A percentile compares a stretch with the other conserved stretches of the same genome.
Evolutionary conservation across 441 rosid species (phyloP).

Genomic region (Populus hybrid): DNA sequence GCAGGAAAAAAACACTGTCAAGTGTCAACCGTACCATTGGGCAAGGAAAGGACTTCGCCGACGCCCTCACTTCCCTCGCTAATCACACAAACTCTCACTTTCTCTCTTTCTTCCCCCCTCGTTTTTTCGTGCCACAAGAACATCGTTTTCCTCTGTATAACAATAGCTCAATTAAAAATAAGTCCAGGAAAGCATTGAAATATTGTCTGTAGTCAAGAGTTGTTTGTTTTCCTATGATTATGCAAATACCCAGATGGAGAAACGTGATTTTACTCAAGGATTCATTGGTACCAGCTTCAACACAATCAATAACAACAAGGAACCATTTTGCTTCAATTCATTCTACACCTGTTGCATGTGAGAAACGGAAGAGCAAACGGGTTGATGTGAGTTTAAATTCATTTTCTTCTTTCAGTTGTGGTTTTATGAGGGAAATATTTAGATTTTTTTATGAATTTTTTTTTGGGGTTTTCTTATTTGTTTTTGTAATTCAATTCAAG

Average conservation of each 20-base stretch:
- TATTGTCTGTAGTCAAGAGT: not conserved
- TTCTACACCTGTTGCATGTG: slow-evolving; percentile 41
- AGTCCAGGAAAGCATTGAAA: not conserved
- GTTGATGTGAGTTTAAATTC: slow-evolving; percentile 30
- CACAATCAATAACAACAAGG: slow-evolving; percentile 12
- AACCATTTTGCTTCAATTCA: slow-evolving; percentile 40
- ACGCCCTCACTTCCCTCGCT: not conserved
- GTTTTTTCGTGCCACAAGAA: not conserved
- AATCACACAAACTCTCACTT: not conserved
- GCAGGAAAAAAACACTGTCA: no score
- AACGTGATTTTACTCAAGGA: slow-evolving; percentile 31
- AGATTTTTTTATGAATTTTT: not conserved
- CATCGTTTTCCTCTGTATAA: not conserved
- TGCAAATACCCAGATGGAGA: slow-evolving; percentile 59
- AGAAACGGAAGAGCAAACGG: slow-evolving; percentile 51
- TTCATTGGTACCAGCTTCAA: slow-evolving; percentile 28
- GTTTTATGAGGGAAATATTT: not conserved
- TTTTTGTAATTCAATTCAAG: not conserved
- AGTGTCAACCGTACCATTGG: no score
- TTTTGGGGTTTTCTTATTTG: not conserved
- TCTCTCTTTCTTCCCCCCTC: not conserved
- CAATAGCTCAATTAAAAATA: not conserved
- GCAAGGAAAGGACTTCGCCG: no score
- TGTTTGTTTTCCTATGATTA: slow-evolving; percentile 16
- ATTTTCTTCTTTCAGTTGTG: not conserved